These are phyloP conservation scores for Theobroma cacao DNA, from an alignment of 345 rosid species.

Conservation along the genomic window DNA sequence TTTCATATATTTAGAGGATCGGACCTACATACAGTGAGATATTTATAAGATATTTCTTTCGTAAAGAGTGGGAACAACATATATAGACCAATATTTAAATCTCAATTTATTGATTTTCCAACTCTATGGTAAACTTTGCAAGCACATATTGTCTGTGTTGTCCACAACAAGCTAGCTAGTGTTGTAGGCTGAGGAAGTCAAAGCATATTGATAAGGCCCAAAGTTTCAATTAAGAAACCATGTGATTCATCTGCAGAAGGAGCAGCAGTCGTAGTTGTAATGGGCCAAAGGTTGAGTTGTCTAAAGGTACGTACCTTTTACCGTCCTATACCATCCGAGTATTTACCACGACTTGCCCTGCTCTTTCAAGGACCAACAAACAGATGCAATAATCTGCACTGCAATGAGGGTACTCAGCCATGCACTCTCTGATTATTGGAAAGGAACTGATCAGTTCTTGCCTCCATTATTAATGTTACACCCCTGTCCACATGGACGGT, in stretches of 20 bases:
- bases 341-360: background rate
- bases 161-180: background rate
- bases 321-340: background rate
- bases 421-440: too few relatives aligned
- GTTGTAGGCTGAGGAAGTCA: background rate
- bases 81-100: too few relatives aligned
- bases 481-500: background rate
- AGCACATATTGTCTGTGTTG: background rate
- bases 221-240: conserved; percentile 5
- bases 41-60: too few relatives aligned
- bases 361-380: background rate
- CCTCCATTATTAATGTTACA: conserved; percentile 1
- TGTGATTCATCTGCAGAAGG: conserved; percentile 19
- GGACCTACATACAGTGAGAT: too few relatives aligned
- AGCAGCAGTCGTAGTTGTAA: background rate
- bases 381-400: background rate
- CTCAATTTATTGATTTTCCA: too few relatives aligned
- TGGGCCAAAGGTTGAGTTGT: conserved; percentile 21
- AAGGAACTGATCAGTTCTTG: background rate
- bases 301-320: background rate
- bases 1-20: too few relatives aligned
- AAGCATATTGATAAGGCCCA: background rate
- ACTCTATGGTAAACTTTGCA: too few relatives aligned
- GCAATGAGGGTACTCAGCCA: too few relatives aligned
- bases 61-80: too few relatives aligned